Conservation (phyloP, 441 rosid genomes). For the Adansonia rubrostipa region DNA sequence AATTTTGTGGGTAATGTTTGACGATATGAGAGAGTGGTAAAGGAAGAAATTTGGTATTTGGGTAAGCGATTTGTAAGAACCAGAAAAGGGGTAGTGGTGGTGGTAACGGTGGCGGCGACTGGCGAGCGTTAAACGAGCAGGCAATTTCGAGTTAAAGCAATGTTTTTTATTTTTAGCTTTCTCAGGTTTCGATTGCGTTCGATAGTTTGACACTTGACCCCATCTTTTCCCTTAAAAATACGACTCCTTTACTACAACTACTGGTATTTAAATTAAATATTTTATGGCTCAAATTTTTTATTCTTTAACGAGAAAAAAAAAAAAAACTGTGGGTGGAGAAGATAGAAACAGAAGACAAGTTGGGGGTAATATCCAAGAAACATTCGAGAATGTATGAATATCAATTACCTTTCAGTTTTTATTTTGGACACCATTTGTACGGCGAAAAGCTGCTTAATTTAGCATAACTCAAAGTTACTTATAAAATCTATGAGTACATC, state of each 20-base stretch:
- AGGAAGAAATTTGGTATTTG: background rate
- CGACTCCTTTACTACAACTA: background rate
- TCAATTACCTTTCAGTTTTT: no score
- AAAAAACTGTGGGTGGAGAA: background rate
- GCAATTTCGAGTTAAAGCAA: conserved; percentile 5
- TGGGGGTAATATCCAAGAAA: background rate
- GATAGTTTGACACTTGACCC: background rate
- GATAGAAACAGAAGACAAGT: background rate
- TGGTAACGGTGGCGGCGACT: background rate
- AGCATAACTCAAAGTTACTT: no score
- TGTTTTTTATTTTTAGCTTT: background rate
- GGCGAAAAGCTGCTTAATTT: no score
- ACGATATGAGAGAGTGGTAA: background rate
- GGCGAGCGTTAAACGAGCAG: background rate
- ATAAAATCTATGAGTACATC: no score
- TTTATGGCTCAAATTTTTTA: background rate
- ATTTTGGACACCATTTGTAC: no score
- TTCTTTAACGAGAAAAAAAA: background rate
- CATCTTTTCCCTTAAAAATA: background rate
- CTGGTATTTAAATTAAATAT: background rate
- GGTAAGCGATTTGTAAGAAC: background rate
- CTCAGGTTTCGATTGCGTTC: background rate
- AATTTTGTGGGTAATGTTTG: background rate
- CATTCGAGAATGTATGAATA: background rate
- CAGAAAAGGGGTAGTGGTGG: background rate